These are phyloP conservation scores for Xylariaceae sp. DNA, from an alignment of 2,329 filamentous ascomycete species.

Conservation along the genomic window DNA sequence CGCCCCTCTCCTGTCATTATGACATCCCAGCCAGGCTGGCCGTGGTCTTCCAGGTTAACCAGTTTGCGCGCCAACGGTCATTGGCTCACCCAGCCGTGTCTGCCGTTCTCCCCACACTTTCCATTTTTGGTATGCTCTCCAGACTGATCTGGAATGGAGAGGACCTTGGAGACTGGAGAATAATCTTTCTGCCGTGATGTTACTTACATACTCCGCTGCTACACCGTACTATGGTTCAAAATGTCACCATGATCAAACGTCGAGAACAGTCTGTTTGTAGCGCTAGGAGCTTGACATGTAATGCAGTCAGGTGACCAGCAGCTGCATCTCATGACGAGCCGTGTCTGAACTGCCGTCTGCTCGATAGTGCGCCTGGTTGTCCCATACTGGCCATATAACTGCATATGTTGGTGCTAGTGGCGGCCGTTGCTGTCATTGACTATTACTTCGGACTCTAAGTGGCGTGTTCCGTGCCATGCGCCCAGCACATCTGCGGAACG, in stretches of 20 bases:
- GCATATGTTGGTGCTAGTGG: constrained; percentile 10
- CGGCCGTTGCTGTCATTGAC: constrained; percentile 5
- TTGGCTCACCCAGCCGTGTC: constrained; percentile 15
- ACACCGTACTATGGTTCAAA: neutral
- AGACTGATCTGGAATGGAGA: constrained; percentile 17
- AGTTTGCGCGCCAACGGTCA: constrained; percentile 16
- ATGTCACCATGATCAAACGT: constrained; percentile 1
- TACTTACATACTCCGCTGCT: too few relatives aligned
- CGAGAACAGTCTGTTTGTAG: neutral
- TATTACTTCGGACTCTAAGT: constrained; percentile 13
- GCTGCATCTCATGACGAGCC: constrained; percentile 16
- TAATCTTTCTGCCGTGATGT: too few relatives aligned
- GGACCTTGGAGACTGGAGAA: neutral
- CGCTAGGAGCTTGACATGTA: neutral
- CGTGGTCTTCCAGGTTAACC: constrained; percentile 1
- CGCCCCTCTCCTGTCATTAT: neutral
- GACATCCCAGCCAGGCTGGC: neutral
- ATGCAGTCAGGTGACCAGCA: constrained; percentile 3
- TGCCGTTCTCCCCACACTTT: constrained; percentile 23
- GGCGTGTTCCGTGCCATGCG: neutral
- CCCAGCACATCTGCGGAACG: neutral
- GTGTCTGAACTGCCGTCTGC: constrained; percentile 9
- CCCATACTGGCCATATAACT: constrained; percentile 17
- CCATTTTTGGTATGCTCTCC: constrained; percentile 15
- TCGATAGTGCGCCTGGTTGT: constrained; percentile 10